Base-by-base conservation (phyloP, 306 rosid genomes). In the Cicer cuneatum region DNA sequence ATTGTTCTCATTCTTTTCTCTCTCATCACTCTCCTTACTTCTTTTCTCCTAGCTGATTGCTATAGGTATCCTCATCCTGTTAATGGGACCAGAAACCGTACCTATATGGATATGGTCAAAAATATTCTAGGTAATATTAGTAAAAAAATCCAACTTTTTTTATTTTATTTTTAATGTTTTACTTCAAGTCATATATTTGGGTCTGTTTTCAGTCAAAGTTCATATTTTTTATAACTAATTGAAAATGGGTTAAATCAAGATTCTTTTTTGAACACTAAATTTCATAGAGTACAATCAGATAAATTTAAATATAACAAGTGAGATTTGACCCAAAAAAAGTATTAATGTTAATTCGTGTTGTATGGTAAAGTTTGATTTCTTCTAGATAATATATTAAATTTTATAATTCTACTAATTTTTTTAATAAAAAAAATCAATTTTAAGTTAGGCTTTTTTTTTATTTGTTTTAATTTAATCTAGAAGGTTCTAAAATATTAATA, bases 31-130 rank as follows among this genome's bases (percentile, higher is more conserved):
- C 41, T 75, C 39, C 41, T 35, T 8, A 67, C 86, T 38, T 83
- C 84, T 13, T 13, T 1, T 79, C 46, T 86, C 21, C 80, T 86
- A 24, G 16, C 68, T 8, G 69, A 86, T 11, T 66, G 84, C 24
- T 86, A 86, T 8, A 78, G 87, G 38, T 78, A 33, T 45, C 90
- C 87, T 41, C 66, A 86, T 12, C 52, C 84, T 56, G 16, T 85
- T 33, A 10, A 69, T 79, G 87, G 87, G 21, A 61, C 1, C 2
- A 81, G 90, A 83, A 86, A 86, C 62, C 24, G 0, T 41, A 78
- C 2, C 10, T 86, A 86, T 46, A 83, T 48, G 39, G 8, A 12
- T 1, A 80, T 74, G 73, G 90, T 78, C 4, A 51, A 78, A 67
- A 78, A 1, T 14, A 71, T 75, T 76, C 67, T 86, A 10, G 89